Conservation (phyloP, 768 basidiomycete genomes). For the Ramaria rubella region DNA sequence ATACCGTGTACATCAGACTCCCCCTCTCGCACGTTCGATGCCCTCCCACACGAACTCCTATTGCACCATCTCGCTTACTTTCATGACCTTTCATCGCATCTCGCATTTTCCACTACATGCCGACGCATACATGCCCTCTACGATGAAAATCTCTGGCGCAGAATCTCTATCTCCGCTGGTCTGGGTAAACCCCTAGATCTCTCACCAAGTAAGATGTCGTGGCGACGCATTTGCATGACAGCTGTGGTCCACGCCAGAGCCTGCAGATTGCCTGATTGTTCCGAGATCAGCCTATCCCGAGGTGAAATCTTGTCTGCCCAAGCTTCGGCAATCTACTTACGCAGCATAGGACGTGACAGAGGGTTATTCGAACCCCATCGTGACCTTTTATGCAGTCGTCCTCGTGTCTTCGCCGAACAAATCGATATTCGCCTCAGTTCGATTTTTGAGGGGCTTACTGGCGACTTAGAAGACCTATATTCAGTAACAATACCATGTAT, state of each 20-base stretch:
- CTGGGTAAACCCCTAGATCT: not conserved
- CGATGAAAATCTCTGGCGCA: not conserved
- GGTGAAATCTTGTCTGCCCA: not conserved
- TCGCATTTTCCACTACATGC: not conserved
- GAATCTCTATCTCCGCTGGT: not conserved
- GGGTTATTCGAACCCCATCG: not conserved
- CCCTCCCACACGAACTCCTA: not conserved
- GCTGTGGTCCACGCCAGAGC: not conserved
- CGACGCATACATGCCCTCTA: not conserved
- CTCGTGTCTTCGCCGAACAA: not conserved
- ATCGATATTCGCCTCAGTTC: not conserved
- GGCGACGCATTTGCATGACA: not conserved
- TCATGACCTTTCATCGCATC: not conserved
- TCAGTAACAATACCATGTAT: not conserved
- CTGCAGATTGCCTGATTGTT: not conserved
- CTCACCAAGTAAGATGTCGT: not conserved
- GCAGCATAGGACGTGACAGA: not conserved
- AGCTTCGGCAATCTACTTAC: not conserved
- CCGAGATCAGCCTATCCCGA: not conserved
- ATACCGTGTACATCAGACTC: too few species aligned
- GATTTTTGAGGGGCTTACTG: not conserved
- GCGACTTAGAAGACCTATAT: not conserved
- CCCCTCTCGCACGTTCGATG: too few species aligned
- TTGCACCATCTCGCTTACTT: not conserved
- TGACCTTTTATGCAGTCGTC: not conserved